Evolutionary conservation across 495 filamentous ascomycete species (phyloP).

Genomic region (Hypoxylon lienhwacheense): DNA sequence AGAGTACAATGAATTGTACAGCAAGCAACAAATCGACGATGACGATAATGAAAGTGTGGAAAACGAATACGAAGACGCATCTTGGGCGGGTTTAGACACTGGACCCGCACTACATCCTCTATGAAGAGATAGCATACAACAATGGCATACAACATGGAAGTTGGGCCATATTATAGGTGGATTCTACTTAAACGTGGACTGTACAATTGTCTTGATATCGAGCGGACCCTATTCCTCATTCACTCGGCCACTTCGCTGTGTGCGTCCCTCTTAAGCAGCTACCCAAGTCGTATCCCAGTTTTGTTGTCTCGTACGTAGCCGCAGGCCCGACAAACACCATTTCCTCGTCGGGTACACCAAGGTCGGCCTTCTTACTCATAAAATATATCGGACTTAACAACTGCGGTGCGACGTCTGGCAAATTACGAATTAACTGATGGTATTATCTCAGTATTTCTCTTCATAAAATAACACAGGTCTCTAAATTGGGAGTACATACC

Average conservation of each 20-base stretch:
- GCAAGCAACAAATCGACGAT: conserved; percentile 20
- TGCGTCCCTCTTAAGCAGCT: conserved; percentile 39
- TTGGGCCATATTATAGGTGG: no score
- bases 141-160: no score
- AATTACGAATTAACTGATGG: conserved; percentile 14
- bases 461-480: background rate
- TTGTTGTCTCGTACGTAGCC: conserved; percentile 33
- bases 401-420: conserved; percentile 26
- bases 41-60: conserved; percentile 12
- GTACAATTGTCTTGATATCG: no score
- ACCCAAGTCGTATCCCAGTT: conserved; percentile 30
- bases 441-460: conserved; percentile 1
- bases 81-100: conserved; percentile 9
- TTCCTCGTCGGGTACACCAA: conserved; percentile 34
- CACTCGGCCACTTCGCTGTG: conserved; percentile 29
- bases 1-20: conserved; percentile 12
- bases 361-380: conserved; percentile 26
- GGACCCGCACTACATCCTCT: conserved; percentile 11
- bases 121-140: background rate
- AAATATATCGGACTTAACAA: conserved; percentile 31
- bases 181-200: no score
- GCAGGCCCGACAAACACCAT: conserved; percentile 37
- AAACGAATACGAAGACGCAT: conserved; percentile 4
- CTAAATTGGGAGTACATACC: conserved; percentile 14
- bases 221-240: conserved; percentile 1